Percentiles rank a stretch among this genome's conserved stretches.
These are phyloP conservation scores for Oehlia diaphana DNA, from an alignment of 192 early-diverging fungal genomes.

Conservation along the genomic window DNA sequence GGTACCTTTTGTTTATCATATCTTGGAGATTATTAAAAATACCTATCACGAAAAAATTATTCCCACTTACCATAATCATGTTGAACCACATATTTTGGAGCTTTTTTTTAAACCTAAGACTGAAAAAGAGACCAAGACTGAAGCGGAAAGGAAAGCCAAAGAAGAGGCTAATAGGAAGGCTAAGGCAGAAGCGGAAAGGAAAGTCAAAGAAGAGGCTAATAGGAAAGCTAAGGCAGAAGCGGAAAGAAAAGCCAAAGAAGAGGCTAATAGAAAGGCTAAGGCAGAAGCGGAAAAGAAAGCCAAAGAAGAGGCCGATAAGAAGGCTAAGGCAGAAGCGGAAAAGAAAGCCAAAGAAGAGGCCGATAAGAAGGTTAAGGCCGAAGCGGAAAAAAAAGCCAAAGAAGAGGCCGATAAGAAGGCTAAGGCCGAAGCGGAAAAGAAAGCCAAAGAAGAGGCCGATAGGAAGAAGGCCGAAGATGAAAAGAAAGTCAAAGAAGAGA, in stretches of 20 bases:
- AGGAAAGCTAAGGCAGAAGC: neutral
- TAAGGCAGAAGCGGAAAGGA: neutral
- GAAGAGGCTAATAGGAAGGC: neutral
- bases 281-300: neutral
- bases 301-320: neutral
- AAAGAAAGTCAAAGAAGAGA: neutral
- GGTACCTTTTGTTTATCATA: neutral
- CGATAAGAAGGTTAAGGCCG: neutral
- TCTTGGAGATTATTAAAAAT: neutral
- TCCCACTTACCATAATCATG: neutral
- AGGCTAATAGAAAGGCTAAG: neutral
- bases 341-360: neutral
- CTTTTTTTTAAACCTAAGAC: neutral
- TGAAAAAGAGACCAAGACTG: neutral
- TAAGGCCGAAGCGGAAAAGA: neutral
- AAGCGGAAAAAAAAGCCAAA: neutral
- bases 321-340: neutral
- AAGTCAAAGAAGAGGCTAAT: neutral
- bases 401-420: neutral
- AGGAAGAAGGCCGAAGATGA: neutral
- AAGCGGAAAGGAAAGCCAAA: slow-evolving; percentile 10
- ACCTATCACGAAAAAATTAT: neutral
- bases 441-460: neutral
- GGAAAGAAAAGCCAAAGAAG: neutral
- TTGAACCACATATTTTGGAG: neutral